phyloP scores from a whole-genome alignment of 768 basidiomycete species.

The Lentinula boryana region DNA sequence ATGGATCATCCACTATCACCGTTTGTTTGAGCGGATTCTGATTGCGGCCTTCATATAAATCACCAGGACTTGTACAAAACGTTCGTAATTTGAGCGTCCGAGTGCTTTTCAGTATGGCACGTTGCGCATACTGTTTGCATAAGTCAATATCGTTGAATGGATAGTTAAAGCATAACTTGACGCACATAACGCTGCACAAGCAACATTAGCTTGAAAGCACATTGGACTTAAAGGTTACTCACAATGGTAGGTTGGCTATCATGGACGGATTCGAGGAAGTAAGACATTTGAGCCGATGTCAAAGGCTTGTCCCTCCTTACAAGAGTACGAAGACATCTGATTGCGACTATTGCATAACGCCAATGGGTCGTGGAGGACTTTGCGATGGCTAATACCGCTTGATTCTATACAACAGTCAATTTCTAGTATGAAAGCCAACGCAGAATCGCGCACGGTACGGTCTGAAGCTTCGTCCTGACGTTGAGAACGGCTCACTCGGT shows the following conservation, averaged over 20 bases:
- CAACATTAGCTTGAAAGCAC: background rate
- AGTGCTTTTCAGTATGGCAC: conserved; percentile 71
- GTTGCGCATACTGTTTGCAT: conserved; percentile 52
- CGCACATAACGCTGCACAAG: conserved; percentile 52
- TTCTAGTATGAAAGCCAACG: background rate
- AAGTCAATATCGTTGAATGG: background rate
- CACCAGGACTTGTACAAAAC: conserved; percentile 45
- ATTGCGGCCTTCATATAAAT: conserved; percentile 55
- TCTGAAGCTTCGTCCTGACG: conserved; percentile 35
- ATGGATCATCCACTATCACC: conserved; percentile 39
- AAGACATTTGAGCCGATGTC: conserved; percentile 41
- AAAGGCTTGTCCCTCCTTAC: conserved; percentile 59
- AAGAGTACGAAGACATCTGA: conserved; percentile 61
- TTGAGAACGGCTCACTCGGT: conserved; percentile 37
- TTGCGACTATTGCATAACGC: conserved; percentile 70
- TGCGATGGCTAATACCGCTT: conserved; percentile 49
- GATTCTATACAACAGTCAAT: conserved; percentile 23
- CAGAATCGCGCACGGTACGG: conserved; percentile 34
- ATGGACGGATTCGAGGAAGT: conserved; percentile 52
- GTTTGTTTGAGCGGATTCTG: conserved; percentile 61
- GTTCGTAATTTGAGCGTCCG: conserved; percentile 82
- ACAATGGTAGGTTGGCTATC: conserved; percentile 67
- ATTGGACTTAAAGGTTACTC: conserved; percentile 19
- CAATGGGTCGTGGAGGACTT: conserved; percentile 65
- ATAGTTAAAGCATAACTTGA: conserved; percentile 3